phyloP scores from a whole-genome alignment of 2,329 filamentous ascomycete genomes.

The Domatiomyces globalis region DNA sequence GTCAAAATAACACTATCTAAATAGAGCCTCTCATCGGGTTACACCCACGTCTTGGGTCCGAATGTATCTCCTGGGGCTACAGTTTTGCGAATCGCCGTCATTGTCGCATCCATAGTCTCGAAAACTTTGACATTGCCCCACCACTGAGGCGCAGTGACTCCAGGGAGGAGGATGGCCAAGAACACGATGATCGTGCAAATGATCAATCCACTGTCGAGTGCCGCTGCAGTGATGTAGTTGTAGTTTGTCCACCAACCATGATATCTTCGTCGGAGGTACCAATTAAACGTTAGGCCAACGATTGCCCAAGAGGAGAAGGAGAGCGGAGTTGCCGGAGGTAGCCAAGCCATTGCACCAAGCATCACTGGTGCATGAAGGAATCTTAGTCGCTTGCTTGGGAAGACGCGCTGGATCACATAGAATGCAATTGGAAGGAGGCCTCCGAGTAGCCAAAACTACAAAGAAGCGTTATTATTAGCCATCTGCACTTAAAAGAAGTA shows the following conservation, averaged over 20 bases:
- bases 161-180: conserved; percentile 23
- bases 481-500: no score
- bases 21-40: no score
- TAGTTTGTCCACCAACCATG: conserved; percentile 28
- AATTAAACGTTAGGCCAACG: conserved; percentile 28
- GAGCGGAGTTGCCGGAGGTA: conserved; percentile 21
- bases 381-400: background rate
- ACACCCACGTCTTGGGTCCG: conserved; percentile 42
- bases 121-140: conserved; percentile 22
- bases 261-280: conserved; percentile 22
- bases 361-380: conserved; percentile 21
- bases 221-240: conserved; percentile 29
- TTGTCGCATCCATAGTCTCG: conserved; percentile 47
- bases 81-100: conserved; percentile 43
- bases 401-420: conserved; percentile 28
- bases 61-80: conserved; percentile 44
- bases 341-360: conserved; percentile 19
- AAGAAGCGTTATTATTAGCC: no score
- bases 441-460: conserved; percentile 37
- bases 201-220: conserved; percentile 24
- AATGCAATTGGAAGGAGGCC: conserved; percentile 31
- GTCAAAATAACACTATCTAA: no score
- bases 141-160: conserved; percentile 22
- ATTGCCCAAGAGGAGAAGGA: conserved; percentile 26
- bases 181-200: conserved; percentile 25